Conservation (phyloP, 75 land plant genomes). For the Pinus tabuliformis region DNA sequence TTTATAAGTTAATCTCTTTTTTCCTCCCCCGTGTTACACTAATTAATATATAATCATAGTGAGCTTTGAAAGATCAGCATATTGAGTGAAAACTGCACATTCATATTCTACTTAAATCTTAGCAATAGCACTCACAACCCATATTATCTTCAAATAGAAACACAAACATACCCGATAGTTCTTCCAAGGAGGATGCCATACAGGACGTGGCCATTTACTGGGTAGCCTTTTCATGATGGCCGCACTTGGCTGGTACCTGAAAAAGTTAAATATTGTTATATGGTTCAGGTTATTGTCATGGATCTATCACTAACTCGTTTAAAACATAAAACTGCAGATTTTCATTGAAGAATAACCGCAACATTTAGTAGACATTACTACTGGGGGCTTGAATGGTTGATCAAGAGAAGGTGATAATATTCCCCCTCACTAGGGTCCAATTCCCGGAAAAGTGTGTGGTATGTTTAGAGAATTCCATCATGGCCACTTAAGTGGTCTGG, state of each 20-base stretch:
- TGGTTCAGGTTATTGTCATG: no score
- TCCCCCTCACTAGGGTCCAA: no score
- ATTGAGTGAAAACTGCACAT: neutral
- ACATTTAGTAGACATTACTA: no score
- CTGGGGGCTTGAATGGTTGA: no score
- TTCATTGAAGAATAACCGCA: no score
- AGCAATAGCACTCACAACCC: neutral
- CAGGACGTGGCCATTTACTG: constrained; percentile 98
- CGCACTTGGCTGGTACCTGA: constrained; percentile 82
- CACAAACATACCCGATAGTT: constrained; percentile 71
- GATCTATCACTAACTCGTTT: no score
- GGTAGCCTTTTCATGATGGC: constrained; percentile 92
- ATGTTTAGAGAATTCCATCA: no score
- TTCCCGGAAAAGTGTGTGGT: no score
- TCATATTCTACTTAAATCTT: no score
- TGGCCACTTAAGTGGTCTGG: no score
- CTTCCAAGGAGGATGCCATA: constrained; percentile 98
- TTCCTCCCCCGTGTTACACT: neutral
- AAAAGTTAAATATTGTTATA: neutral
- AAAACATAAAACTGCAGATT: no score
- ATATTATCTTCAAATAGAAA: neutral
- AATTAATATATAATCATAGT: neutral
- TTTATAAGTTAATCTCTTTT: neutral
- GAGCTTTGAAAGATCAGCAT: neutral
- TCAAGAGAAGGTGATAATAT: no score